Evolutionary conservation across 257 asterid species (phyloP).

Genomic region (Knoxia roxburghii): DNA sequence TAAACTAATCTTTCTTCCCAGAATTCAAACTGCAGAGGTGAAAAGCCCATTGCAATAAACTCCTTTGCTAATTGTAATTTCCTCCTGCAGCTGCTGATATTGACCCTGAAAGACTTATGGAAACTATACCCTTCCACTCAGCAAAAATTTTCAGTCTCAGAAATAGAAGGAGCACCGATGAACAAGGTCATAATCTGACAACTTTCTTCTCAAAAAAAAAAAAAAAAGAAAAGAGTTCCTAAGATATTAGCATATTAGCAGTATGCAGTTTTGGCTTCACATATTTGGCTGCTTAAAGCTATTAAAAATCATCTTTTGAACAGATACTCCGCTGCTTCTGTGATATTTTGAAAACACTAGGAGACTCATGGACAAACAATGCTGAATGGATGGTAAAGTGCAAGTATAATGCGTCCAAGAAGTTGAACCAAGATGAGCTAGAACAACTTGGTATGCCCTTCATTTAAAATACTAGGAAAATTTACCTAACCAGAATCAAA

Average conservation of each 20-base stretch:
- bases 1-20: neutral
- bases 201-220: conserved; percentile 1
- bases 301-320: neutral
- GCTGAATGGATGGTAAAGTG: conserved; percentile 66
- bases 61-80: neutral
- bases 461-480: conserved; percentile 22
- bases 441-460: conserved; percentile 35
- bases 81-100: conserved; percentile 48
- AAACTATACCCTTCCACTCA: conserved; percentile 43
- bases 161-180: conserved; percentile 41
- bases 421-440: conserved; percentile 34
- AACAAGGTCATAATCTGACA: conserved; percentile 41
- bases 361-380: conserved; percentile 63
- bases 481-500: neutral
- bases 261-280: neutral
- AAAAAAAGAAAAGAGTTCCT: too few species aligned
- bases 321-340: conserved; percentile 66
- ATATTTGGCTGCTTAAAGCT: neutral
- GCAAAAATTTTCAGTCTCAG: conserved; percentile 28
- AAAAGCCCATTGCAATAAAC: neutral
- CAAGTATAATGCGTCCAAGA: conserved; percentile 36
- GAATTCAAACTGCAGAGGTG: neutral
- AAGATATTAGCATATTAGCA: too few species aligned
- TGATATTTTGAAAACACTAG: conserved; percentile 55
- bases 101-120: conserved; percentile 62